Conservation (phyloP, 139 green algal genomes). For the Chlamydomonas sphaeroides region DNA sequence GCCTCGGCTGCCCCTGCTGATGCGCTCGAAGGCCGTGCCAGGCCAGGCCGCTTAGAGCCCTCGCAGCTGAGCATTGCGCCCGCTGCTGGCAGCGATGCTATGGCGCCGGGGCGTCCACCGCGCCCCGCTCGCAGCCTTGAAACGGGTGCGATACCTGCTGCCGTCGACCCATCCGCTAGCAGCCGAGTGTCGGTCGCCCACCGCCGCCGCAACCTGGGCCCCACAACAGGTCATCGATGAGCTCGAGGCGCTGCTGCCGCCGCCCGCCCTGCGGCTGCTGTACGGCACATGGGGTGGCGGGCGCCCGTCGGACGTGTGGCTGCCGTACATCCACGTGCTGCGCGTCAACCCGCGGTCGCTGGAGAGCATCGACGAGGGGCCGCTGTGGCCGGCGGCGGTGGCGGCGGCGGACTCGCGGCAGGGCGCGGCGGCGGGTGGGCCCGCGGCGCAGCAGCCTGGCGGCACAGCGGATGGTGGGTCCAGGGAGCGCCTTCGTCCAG, state of each 20-base stretch:
- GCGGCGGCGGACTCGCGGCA: not conserved
- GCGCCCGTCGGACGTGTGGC: no score
- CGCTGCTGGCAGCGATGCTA: not conserved
- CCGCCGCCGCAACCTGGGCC: no score
- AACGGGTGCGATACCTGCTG: no score
- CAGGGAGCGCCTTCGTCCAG: no score
- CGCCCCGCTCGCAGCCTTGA: no score
- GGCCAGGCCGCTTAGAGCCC: not conserved
- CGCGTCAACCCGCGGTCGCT: not conserved
- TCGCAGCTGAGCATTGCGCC: no score
- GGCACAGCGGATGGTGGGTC: not conserved
- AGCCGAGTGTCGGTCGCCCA: not conserved
- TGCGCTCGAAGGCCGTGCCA: not conserved
- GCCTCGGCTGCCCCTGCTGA: no score
- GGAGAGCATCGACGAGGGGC: conserved; percentile 4
- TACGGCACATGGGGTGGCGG: not conserved
- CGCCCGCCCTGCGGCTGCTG: not conserved
- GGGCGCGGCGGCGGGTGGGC: no score
- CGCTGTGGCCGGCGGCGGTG: not conserved
- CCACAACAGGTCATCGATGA: conserved; percentile 18
- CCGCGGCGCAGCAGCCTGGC: not conserved
- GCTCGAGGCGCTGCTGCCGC: conserved; percentile 16
- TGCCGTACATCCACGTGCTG: conserved; percentile 32
- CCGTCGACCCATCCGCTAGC: no score
- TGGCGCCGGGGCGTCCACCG: no score